Percentiles rank a stretch among this genome's conserved stretches.
phyloP scores from a whole-genome alignment of 2,329 filamentous ascomycete genomes.

The Ambrosiella xylebori region DNA sequence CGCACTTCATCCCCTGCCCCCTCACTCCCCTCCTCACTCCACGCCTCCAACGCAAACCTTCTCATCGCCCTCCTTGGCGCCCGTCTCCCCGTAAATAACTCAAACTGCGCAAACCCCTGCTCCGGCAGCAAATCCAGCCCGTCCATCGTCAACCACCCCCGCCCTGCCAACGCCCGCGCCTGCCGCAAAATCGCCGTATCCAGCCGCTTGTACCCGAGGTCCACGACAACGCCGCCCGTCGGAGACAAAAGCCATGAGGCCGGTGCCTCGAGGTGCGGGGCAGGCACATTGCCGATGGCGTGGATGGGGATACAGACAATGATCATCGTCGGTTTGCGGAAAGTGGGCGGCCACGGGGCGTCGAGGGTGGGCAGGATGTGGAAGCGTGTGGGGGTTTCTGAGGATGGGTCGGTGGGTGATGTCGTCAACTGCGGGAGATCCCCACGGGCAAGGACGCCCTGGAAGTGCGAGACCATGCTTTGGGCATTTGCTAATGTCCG shows the following conservation, averaged over 20 bases:
- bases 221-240: constrained; percentile 59
- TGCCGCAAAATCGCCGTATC: constrained; percentile 55
- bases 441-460: constrained; percentile 30
- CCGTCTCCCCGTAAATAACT: constrained; percentile 52
- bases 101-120: constrained; percentile 68
- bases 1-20: constrained; percentile 25
- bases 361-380: constrained; percentile 40
- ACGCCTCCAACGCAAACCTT: constrained; percentile 37
- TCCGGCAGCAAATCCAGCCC: constrained; percentile 61
- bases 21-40: constrained; percentile 25
- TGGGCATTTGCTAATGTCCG: constrained; percentile 50
- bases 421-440: constrained; percentile 23
- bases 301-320: constrained; percentile 62
- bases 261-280: constrained; percentile 54
- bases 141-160: constrained; percentile 59
- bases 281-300: constrained; percentile 42
- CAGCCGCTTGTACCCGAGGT: constrained; percentile 57
- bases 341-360: constrained; percentile 46
- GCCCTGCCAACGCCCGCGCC: constrained; percentile 39
- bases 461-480: constrained; percentile 52
- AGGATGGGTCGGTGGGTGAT: constrained; percentile 11
- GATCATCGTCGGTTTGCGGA: constrained; percentile 52
- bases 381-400: constrained; percentile 25
- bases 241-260: constrained; percentile 51
- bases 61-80: constrained; percentile 47